phyloP scores from a whole-genome alignment of 1,284 basidiomycete species.

The Golubevia sp. region DNA sequence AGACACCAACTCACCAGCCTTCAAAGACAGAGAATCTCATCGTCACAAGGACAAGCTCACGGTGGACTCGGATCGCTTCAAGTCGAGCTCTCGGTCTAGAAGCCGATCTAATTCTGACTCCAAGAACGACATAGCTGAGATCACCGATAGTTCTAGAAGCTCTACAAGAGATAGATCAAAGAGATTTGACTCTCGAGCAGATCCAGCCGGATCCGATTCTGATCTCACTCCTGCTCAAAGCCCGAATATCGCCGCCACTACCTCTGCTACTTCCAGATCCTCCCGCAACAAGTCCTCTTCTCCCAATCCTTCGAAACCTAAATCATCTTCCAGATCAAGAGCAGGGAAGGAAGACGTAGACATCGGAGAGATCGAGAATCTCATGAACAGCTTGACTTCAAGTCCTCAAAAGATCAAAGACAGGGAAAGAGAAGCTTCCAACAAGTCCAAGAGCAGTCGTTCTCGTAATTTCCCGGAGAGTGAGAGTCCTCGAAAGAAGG shows the following conservation, averaged over 20 bases:
- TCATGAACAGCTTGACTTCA: conserved; percentile 28
- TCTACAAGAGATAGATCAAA: neutral
- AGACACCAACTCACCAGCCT: neutral
- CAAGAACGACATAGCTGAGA: neutral
- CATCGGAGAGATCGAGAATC: conserved; percentile 31
- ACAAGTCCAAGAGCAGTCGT: neutral
- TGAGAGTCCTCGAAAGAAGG: neutral
- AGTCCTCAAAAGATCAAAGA: conserved; percentile 18
- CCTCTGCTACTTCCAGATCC: neutral
- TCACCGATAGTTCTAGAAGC: neutral
- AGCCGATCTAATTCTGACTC: neutral
- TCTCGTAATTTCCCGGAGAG: too few species aligned
- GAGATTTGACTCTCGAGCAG: neutral
- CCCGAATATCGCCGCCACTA: neutral
- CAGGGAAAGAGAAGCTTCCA: too few species aligned
- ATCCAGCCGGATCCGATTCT: neutral
- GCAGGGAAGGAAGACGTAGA: conserved; percentile 10
- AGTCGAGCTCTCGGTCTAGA: neutral
- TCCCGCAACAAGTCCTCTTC: neutral
- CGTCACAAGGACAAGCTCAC: neutral
- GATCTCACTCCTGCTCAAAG: neutral
- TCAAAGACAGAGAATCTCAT: neutral
- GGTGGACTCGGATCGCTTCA: neutral
- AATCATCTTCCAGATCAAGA: neutral
- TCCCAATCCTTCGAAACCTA: neutral